A percentile compares a stretch with the other conserved stretches of the same genome.
Evolutionary conservation across 2,329 filamentous ascomycete species (phyloP).

Genomic region (Calycina marina): DNA sequence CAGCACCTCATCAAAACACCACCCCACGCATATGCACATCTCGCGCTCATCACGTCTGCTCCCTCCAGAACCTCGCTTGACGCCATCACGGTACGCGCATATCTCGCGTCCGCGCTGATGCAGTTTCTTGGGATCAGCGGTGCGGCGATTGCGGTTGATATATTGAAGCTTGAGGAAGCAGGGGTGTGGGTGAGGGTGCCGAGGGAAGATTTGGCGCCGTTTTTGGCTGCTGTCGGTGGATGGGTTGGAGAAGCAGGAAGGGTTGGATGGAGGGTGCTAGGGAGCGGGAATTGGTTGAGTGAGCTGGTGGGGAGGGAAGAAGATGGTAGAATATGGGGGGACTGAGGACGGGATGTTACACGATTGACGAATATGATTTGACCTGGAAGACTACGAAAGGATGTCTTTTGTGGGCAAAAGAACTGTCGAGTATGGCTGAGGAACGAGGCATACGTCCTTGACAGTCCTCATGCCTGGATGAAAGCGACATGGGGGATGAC

Average conservation of each 20-base stretch:
- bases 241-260: conserved; percentile 36
- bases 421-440: too few relatives aligned
- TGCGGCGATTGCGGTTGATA: conserved; percentile 51
- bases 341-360: too few relatives aligned
- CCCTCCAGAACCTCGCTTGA: conserved; percentile 31
- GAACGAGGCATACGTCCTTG: too few relatives aligned
- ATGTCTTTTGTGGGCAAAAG: too few relatives aligned
- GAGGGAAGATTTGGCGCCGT: conserved; percentile 39
- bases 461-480: too few relatives aligned
- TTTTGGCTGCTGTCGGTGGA: conserved; percentile 51
- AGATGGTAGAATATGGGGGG: conserved; percentile 13
- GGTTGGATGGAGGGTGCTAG: conserved; percentile 34
- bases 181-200: conserved; percentile 54
- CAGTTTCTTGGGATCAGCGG: conserved; percentile 60
- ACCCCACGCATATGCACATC: conserved; percentile 40
- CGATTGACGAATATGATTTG: too few relatives aligned
- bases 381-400: too few relatives aligned
- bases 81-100: conserved; percentile 44
- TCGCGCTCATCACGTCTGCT: conserved; percentile 30
- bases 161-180: conserved; percentile 42
- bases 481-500: too few relatives aligned
- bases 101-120: conserved; percentile 46
- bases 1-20: conserved; percentile 36
- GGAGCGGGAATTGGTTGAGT: conserved; percentile 50
- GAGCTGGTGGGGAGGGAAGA: conserved; percentile 33